Percentiles rank a stretch among this genome's conserved stretches.
phyloP scores from a whole-genome alignment of 345 rosid species.

The Raphanus raphanistrum region DNA sequence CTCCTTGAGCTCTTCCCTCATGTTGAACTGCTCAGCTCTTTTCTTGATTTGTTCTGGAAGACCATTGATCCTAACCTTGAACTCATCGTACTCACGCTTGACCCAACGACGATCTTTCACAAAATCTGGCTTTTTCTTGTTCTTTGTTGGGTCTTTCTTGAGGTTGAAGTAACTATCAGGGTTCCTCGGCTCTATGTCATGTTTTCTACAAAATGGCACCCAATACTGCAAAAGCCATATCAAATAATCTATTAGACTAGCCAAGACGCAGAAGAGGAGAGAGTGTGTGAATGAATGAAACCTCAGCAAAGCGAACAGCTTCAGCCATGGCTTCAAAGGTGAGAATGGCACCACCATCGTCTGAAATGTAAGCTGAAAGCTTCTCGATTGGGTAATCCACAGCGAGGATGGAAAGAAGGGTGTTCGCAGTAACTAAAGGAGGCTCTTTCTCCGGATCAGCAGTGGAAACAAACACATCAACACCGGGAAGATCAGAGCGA shows the following conservation, averaged over 20 bases:
- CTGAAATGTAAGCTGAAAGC: slow-evolving; percentile 73
- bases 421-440: slow-evolving; percentile 89
- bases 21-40: slow-evolving; percentile 60
- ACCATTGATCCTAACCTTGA: slow-evolving; percentile 91
- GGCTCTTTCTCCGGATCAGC: slow-evolving; percentile 95
- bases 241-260: neutral
- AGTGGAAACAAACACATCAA: slow-evolving; percentile 80
- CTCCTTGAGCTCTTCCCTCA: slow-evolving; percentile 62
- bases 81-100: slow-evolving; percentile 94
- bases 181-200: slow-evolving; percentile 83
- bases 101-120: slow-evolving; percentile 96
- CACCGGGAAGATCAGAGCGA: slow-evolving; percentile 86
- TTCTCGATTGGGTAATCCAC: slow-evolving; percentile 86
- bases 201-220: slow-evolving; percentile 97
- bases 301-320: slow-evolving; percentile 82
- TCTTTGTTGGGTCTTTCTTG: slow-evolving; percentile 76
- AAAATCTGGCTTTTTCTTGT: slow-evolving; percentile 80
- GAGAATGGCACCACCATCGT: slow-evolving; percentile 87
- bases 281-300: slow-evolving; percentile 10
- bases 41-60: slow-evolving; percentile 74
- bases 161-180: slow-evolving; percentile 83
- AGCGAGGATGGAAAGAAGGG: slow-evolving; percentile 72
- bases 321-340: slow-evolving; percentile 98
- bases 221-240: slow-evolving; percentile 46
- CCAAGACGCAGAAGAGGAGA: neutral